Conservation (phyloP, 2,329 filamentous ascomycete species). For the Cordyceps militaris region DNA sequence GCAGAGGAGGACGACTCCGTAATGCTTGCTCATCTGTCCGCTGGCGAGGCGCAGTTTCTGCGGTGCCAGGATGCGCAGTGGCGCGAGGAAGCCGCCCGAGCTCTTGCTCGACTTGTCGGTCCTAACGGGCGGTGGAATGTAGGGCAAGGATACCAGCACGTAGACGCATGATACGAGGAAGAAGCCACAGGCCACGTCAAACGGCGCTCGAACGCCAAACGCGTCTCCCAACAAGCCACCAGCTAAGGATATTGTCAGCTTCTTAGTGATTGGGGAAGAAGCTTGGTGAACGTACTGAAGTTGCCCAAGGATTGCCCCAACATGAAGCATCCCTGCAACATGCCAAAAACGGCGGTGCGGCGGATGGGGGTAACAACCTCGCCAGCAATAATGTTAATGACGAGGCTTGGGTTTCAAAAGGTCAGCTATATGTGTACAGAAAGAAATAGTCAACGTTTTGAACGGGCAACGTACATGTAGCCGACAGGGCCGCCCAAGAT, state of each 20-base stretch:
- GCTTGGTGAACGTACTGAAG: conserved; percentile 34
- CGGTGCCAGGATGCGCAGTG: conserved; percentile 54
- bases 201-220: conserved; percentile 57
- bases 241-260: conserved; percentile 25
- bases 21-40: conserved; percentile 47
- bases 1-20: conserved; percentile 57
- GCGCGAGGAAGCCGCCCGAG: conserved; percentile 47
- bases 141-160: conserved; percentile 36
- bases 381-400: conserved; percentile 61
- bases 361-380: conserved; percentile 54
- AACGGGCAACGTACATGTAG: conserved; percentile 42
- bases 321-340: conserved; percentile 60
- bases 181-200: conserved; percentile 53
- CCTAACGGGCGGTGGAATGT: conserved; percentile 35
- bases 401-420: conserved; percentile 34
- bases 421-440: too few species aligned
- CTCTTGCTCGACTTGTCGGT: conserved; percentile 28
- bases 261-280: background rate
- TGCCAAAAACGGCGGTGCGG: conserved; percentile 58
- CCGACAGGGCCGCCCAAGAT: conserved; percentile 62
- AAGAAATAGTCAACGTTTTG: background rate
- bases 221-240: conserved; percentile 59
- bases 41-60: conserved; percentile 44
- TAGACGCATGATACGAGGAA: conserved; percentile 43
- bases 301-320: conserved; percentile 59